These are phyloP conservation scores for Deinandra increscens DNA, from an alignment of 129 eudicot genomes.

Conservation along the genomic window DNA sequence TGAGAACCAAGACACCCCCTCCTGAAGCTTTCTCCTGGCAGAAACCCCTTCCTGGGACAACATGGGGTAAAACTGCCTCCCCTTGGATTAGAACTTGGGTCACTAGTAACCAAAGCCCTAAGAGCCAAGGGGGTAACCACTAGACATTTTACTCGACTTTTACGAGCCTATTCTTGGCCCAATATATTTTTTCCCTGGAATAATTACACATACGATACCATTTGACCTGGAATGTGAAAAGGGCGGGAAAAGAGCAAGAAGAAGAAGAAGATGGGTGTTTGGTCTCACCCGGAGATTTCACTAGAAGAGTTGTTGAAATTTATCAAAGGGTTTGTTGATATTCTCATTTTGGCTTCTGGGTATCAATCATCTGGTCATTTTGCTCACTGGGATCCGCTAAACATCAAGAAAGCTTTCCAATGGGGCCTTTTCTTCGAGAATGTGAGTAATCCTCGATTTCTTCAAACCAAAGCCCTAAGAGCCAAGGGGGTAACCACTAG, in stretches of 20 bases:
- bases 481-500: too few relatives aligned
- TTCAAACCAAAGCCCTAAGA: too few relatives aligned
- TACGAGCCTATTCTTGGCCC: too few relatives aligned
- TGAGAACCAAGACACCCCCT: too few relatives aligned
- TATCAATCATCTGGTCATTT: constrained; percentile 69
- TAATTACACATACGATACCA: neutral
- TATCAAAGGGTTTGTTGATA: constrained; percentile 67
- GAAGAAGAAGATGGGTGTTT: constrained; percentile 46
- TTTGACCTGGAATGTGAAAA: neutral
- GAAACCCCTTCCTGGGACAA: too few relatives aligned
- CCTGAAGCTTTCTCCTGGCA: too few relatives aligned
- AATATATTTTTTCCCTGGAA: neutral
- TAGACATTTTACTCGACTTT: too few relatives aligned
- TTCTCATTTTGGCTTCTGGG: constrained; percentile 66
- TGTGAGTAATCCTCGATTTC: constrained; percentile 30
- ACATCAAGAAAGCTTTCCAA: constrained; percentile 57
- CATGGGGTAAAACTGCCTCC: too few relatives aligned
- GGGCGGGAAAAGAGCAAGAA: constrained; percentile 11
- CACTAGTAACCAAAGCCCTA: too few relatives aligned
- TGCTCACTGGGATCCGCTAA: constrained; percentile 72
- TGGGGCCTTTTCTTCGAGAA: constrained; percentile 65
- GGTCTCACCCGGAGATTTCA: constrained; percentile 52
- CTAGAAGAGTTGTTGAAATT: constrained; percentile 47
- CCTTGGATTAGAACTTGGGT: too few relatives aligned
- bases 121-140: too few relatives aligned